Evolutionary conservation across 352 stramenopile species (phyloP), one percentile per base, ranked within the genome.

Genomic region (Phytopythium montanum): DNA sequence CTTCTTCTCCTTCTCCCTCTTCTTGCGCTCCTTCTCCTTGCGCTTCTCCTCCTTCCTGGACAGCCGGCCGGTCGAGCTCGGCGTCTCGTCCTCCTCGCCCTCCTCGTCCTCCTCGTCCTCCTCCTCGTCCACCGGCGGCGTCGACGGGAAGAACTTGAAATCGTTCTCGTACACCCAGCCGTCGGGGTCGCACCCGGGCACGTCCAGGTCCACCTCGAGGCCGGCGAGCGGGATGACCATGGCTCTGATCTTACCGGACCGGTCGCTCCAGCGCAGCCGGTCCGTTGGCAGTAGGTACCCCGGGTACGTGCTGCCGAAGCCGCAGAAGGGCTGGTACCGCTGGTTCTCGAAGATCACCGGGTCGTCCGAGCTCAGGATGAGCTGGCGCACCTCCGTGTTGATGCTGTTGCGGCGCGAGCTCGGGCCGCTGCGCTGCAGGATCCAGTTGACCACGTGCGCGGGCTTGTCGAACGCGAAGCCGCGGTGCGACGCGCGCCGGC

Each of bases 321-420:
- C 86, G 44, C 77, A 85, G 61, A 95, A 95, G 3, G 83, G 84
- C 56, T 93, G 85, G 62, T 93, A 95, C 9, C 86, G 80, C 64
- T 95, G 72, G 56, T 95, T 95, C 68, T 95, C 86, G 41, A 90
- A 95, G 21, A 95, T 75, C 0, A 94, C 84, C 0, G 86, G 79
- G 55, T 94, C 86, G 29, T 79, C 70, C 25, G 84, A 92, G 26
- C 63, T 70, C 36, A 95, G 52, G 46, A 95, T 92, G 29, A 61
- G 36, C 48, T 90, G 68, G 0, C 85, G 79, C 9, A 95, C 80
- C 33, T 85, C 69, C 0, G 73, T 61, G 54, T 90, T 90, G 34
- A 89, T 73, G 31, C 66, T 73, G 65, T 90, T 87, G 44, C 81
- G 65, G 23, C 68, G 68, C 29, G 75, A 70, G 28, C 66, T 63